Evolutionary conservation across 495 filamentous ascomycete species (phyloP).

Genomic region (Penicillium desertorum): DNA sequence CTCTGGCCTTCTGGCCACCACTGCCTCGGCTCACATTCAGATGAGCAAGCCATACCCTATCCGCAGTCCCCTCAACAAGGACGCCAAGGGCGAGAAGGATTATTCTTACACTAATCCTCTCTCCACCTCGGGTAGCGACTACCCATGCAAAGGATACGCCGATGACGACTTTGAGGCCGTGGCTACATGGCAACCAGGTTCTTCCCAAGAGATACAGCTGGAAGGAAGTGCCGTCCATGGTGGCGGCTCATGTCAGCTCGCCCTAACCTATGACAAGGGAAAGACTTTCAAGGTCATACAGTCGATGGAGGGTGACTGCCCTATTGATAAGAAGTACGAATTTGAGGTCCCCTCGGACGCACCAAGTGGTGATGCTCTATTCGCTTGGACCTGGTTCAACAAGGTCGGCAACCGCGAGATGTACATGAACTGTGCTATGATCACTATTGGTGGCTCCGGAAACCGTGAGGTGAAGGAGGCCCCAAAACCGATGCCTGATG

Average conservation of each 20-base stretch:
- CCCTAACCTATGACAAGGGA: constrained; percentile 72
- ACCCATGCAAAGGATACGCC: constrained; percentile 55
- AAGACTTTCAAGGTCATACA: constrained; percentile 78
- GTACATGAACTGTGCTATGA: constrained; percentile 91
- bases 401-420: constrained; percentile 84
- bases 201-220: constrained; percentile 41
- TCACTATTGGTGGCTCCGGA: constrained; percentile 59
- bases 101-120: constrained; percentile 54
- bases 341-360: constrained; percentile 50
- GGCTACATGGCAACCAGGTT: constrained; percentile 45
- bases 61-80: constrained; percentile 47
- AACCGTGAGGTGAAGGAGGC: neutral
- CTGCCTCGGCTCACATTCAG: constrained; percentile 47
- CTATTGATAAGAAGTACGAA: constrained; percentile 51
- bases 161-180: constrained; percentile 46
- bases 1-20: constrained; percentile 38
- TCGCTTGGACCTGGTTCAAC: constrained; percentile 94
- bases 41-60: constrained; percentile 48
- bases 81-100: constrained; percentile 40
- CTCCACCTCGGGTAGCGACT: constrained; percentile 42
- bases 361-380: constrained; percentile 53
- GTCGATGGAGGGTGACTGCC: constrained; percentile 80
- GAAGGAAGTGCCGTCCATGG: constrained; percentile 67
- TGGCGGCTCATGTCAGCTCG: constrained; percentile 85
- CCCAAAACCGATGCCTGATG: neutral